A percentile compares a stretch with the other conserved stretches of the same genome.
Conservation (phyloP, 352 stramenopile genomes). For the Pythium phragmitis region DNA sequence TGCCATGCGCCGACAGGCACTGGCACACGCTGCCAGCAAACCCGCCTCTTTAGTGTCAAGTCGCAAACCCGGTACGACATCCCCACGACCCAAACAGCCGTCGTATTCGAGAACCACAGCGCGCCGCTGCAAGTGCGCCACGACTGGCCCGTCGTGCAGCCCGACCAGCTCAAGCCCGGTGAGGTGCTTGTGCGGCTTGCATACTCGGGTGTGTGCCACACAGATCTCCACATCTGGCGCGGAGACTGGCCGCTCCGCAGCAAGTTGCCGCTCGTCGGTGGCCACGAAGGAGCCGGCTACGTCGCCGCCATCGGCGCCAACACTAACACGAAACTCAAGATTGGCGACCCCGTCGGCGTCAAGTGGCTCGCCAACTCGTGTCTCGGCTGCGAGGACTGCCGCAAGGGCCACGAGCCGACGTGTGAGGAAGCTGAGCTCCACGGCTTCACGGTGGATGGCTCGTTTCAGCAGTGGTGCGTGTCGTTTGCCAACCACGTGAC, state of each 20-base stretch:
- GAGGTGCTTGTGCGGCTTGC: slow-evolving; percentile 53
- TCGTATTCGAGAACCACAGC: slow-evolving; percentile 50
- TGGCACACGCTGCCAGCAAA: background rate
- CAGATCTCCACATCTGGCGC: slow-evolving; percentile 46
- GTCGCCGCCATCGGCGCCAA: slow-evolving; percentile 46
- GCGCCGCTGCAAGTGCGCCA: slow-evolving; percentile 44
- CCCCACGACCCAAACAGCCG: slow-evolving; percentile 46
- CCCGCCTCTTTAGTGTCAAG: slow-evolving; percentile 20
- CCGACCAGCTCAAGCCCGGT: slow-evolving; percentile 39
- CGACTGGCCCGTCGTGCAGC: slow-evolving; percentile 49
- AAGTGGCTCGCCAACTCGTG: slow-evolving; percentile 55
- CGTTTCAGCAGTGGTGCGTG: slow-evolving; percentile 65
- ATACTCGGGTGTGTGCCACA: slow-evolving; percentile 53
- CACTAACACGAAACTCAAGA: slow-evolving; percentile 43
- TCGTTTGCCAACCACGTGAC: slow-evolving; percentile 79
- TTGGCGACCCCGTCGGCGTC: slow-evolving; percentile 51
- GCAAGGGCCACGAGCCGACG: slow-evolving; percentile 47
- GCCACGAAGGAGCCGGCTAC: slow-evolving; percentile 58
- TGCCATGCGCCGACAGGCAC: too few species aligned
- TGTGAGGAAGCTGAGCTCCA: slow-evolving; percentile 34
- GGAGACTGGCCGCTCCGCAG: slow-evolving; percentile 35
- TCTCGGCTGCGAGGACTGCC: slow-evolving; percentile 50
- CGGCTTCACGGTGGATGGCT: slow-evolving; percentile 38
- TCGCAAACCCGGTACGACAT: slow-evolving; percentile 46
- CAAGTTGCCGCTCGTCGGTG: slow-evolving; percentile 47